Evolutionary conservation across 257 asterid genomes (phyloP).

Genomic region (Solanum chmielewskii): DNA sequence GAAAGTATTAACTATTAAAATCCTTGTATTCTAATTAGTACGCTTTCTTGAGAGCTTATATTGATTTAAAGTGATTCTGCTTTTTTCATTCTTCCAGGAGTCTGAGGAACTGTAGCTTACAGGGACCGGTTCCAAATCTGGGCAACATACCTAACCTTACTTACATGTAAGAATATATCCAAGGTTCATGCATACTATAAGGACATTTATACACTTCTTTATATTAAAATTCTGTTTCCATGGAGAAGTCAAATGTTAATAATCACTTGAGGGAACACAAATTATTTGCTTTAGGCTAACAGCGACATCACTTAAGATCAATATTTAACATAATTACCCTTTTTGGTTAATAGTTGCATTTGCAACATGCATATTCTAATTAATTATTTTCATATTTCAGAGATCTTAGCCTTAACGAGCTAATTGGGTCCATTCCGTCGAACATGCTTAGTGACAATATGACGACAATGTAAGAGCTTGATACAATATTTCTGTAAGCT

Average conservation of each 20-base stretch:
- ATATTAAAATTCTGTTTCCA: not conserved
- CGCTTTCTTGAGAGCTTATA: not conserved
- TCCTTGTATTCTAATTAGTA: not conserved
- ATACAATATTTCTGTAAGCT: not conserved
- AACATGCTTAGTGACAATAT: slow-evolving; percentile 48
- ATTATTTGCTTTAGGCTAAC: not conserved
- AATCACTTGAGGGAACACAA: not conserved
- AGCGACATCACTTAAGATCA: not conserved
- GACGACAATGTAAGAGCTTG: slow-evolving; percentile 69
- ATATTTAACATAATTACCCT: not conserved
- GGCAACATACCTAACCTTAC: slow-evolving; percentile 50
- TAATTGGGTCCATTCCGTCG: slow-evolving; percentile 60
- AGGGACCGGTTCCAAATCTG: slow-evolving; percentile 75
- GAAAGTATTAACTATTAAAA: not conserved
- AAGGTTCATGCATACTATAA: not conserved
- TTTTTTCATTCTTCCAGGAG: slow-evolving; percentile 53
- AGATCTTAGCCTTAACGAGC: slow-evolving; percentile 77
- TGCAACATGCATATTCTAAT: slow-evolving; percentile 7
- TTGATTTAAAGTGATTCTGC: not conserved
- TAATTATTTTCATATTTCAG: slow-evolving; percentile 21
- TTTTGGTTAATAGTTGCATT: not conserved
- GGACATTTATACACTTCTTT: not conserved
- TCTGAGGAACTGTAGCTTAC: slow-evolving; percentile 91
- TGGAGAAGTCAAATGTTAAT: not conserved
- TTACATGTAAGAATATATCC: slow-evolving; percentile 53